Conservation (phyloP, 2,329 filamentous ascomycete species). For the Beauveria bassiana region DNA sequence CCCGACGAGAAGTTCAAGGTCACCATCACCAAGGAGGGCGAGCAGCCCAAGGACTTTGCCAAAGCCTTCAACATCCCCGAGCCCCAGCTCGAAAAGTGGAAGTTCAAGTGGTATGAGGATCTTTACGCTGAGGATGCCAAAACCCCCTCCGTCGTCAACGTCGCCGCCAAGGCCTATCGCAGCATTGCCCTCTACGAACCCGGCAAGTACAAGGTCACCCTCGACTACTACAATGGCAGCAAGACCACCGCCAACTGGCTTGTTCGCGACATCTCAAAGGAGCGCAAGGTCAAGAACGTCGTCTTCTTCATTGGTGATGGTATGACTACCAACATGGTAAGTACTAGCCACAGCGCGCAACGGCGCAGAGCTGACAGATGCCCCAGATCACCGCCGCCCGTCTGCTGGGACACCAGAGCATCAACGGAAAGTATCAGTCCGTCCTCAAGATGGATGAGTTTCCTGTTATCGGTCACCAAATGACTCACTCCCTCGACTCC, state of each 20-base stretch:
- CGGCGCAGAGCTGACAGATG: slow-evolving; percentile 10
- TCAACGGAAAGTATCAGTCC: slow-evolving; percentile 78
- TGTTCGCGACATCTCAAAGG: slow-evolving; percentile 61
- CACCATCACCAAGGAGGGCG: slow-evolving; percentile 60
- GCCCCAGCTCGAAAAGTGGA: slow-evolving; percentile 70
- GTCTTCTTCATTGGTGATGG: slow-evolving; percentile 75
- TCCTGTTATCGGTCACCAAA: slow-evolving; percentile 78
- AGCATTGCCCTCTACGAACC: slow-evolving; percentile 69
- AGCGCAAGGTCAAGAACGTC: slow-evolving; percentile 76
- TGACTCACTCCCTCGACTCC: slow-evolving; percentile 78
- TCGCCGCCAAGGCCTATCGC: slow-evolving; percentile 72
- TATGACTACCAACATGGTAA: slow-evolving; percentile 64
- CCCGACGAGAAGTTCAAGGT: slow-evolving; percentile 71
- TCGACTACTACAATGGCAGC: slow-evolving; percentile 66
- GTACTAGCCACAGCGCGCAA: slow-evolving; percentile 3
- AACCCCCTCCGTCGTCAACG: slow-evolving; percentile 66
- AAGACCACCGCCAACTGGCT: slow-evolving; percentile 69
- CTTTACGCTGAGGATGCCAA: slow-evolving; percentile 67
- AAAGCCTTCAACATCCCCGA: slow-evolving; percentile 64
- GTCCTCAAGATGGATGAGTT: slow-evolving; percentile 74
- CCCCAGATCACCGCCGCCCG: slow-evolving; percentile 63
- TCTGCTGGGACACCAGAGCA: slow-evolving; percentile 69
- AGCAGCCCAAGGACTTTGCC: slow-evolving; percentile 44
- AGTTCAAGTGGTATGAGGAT: slow-evolving; percentile 80
- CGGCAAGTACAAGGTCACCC: slow-evolving; percentile 67